Conservation (phyloP, 2,329 filamentous ascomycete species). For the Pseudocercospora ulei region DNA sequence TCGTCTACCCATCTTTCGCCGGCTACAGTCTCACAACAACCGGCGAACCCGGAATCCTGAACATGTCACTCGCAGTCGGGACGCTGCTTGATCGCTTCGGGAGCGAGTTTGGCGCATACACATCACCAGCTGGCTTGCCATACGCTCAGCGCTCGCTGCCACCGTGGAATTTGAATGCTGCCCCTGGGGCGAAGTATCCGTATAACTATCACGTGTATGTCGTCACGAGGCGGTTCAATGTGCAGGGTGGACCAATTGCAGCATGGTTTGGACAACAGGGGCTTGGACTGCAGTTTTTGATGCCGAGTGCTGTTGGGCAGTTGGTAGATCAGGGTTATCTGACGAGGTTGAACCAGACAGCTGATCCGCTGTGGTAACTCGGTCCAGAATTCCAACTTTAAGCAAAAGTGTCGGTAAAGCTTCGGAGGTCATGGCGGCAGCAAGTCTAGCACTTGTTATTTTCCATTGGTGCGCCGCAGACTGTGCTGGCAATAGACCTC, state of each 20-base stretch:
- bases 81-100: conserved; percentile 14
- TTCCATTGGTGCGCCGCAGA: too few species aligned
- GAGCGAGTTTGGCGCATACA: conserved; percentile 12
- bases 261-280: conserved; percentile 12
- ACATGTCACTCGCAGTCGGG: conserved; percentile 8
- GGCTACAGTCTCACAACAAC: conserved; percentile 11
- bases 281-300: conserved; percentile 10
- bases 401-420: too few species aligned
- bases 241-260: conserved; percentile 10
- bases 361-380: conserved; percentile 12
- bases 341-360: conserved; percentile 11
- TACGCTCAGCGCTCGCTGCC: conserved; percentile 10
- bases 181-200: conserved; percentile 9
- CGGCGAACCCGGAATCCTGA: conserved; percentile 7
- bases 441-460: too few species aligned
- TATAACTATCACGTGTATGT: conserved; percentile 14
- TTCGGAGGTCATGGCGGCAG: too few species aligned
- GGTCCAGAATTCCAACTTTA: too few species aligned
- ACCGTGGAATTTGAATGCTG: conserved; percentile 9
- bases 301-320: conserved; percentile 8
- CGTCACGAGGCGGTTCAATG: conserved; percentile 8
- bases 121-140: conserved; percentile 8
- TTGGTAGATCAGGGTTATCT: conserved; percentile 10
- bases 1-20: conserved; percentile 11
- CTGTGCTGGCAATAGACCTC: too few species aligned